These are phyloP conservation scores for Blastocystis sp. DNA, from an alignment of 352 stramenopile genomes.

Conservation along the genomic window DNA sequence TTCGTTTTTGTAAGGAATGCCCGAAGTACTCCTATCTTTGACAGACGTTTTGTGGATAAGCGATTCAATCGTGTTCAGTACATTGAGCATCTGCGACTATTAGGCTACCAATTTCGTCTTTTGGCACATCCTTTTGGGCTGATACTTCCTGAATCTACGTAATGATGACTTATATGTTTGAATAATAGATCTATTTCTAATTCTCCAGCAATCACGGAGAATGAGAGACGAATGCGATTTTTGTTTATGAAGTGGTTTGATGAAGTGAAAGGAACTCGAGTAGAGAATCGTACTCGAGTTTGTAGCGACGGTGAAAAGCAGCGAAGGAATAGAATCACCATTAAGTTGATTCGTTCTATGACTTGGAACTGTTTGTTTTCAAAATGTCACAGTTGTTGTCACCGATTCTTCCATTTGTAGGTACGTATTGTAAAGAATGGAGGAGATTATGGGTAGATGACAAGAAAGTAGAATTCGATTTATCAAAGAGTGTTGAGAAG, in stretches of 20 bases:
- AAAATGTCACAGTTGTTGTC: not conserved
- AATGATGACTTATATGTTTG: not conserved
- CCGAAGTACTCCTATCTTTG: not conserved
- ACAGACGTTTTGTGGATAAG: not conserved
- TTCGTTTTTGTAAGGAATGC: slow-evolving; percentile 5
- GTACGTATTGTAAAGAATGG: not conserved
- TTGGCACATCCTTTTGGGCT: not conserved
- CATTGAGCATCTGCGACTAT: slow-evolving; percentile 17
- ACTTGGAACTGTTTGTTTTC: not conserved
- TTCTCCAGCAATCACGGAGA: not conserved
- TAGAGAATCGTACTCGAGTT: not conserved
- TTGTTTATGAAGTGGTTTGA: slow-evolving; percentile 26
- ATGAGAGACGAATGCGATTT: not conserved
- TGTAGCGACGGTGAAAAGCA: not conserved
- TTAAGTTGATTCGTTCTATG: not conserved
- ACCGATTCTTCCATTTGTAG: not conserved
- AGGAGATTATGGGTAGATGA: too few species aligned
- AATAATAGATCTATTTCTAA: not conserved
- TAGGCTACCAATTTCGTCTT: not conserved
- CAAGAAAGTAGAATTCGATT: too few species aligned
- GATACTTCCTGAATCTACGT: not conserved
- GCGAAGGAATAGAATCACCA: not conserved
- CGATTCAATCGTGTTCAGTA: slow-evolving; percentile 16
- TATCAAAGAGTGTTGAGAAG: not conserved
- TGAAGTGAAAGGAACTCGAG: not conserved